Base-by-base conservation (phyloP, 2,329 filamentous ascomycete genomes). In the Daldinia eschscholtzii region DNA sequence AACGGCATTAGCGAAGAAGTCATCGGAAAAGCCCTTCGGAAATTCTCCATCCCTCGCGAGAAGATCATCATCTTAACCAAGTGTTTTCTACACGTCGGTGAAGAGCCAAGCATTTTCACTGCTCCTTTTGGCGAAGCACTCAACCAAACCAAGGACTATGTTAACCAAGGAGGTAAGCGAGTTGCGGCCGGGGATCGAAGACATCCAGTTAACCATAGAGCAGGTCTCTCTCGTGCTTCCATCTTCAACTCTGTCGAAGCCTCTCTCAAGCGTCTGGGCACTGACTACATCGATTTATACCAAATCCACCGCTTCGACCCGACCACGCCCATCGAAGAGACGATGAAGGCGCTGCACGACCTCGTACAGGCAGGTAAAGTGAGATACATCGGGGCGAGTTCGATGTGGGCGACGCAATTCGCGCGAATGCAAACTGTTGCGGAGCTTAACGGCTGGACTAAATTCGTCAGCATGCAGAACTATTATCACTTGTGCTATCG, bases 1-100 rank as follows among this genome's bases (percentile, higher is more conserved):
- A 88, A 92, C 76, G 91, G 91, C n/a, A 78, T 79, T 2, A 90
- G 86, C n/a, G 91, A 93, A 77, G 80, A 83, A 64, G 87, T 93
- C 73, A 85, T 93, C 70, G 90, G 84, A 65, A 90, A 90, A 76
- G 89, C 90, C 1, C 80, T 93, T 63, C 87, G 86, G 74, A 82
- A 88, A 67, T 91, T 87, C 81, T 80, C 84, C 42, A 91, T 93
- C 72, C 90, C 90, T 0, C 86, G 91, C 41, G 80, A 85, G 70
- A 88, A 88, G 70, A 81, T 93, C 57, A 86, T 92, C 15, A 88
- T 93, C 73, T 78, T 92, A 70, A 88, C 85, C 26, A 92, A 92
- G 80, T 79, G 78, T 65, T 77, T 72, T 70, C 73, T 74, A 39
- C 71, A 74, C 41, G 79, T 80, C 5, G 77, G 75, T 7, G 80